Percentiles rank a stretch among this genome's conserved stretches.
These are phyloP conservation scores for Schizophyllum commune DNA, from an alignment of 1,284 basidiomycete species.

Conservation along the genomic window DNA sequence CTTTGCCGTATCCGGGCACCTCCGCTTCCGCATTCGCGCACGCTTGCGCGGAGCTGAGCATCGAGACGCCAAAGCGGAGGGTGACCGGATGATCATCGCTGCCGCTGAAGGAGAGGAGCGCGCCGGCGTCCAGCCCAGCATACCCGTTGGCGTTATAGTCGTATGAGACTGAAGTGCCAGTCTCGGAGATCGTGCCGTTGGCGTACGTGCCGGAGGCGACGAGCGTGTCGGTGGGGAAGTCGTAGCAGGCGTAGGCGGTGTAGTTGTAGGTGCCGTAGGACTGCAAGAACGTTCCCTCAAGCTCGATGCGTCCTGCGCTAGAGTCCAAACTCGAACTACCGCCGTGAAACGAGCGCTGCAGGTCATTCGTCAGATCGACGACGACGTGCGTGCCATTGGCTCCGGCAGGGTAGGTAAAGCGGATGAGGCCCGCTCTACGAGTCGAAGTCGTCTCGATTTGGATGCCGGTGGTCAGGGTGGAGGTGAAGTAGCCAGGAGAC, in stretches of 20 bases:
- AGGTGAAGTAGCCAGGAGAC: conserved; percentile 39
- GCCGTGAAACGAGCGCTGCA: conserved; percentile 40
- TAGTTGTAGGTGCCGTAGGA: conserved; percentile 43
- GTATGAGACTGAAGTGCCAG: conserved; percentile 21
- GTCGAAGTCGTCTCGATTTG: conserved; percentile 40
- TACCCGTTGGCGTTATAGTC: conserved; percentile 26
- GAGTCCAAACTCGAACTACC: conserved; percentile 27
- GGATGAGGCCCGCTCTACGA: conserved; percentile 34
- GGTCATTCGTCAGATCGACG: conserved; percentile 40
- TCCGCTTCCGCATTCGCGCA: conserved; percentile 41
- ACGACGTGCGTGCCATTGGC: conserved; percentile 23
- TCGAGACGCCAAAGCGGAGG: conserved; percentile 39
- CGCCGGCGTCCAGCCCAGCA: conserved; percentile 33
- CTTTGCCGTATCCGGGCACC: conserved; percentile 36
- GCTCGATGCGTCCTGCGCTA: conserved; percentile 25
- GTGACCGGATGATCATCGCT: conserved; percentile 22
- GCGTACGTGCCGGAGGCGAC: conserved; percentile 31
- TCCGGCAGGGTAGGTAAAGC: conserved; percentile 31
- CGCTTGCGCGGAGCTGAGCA: conserved; percentile 33
- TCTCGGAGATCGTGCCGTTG: conserved; percentile 23
- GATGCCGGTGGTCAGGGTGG: conserved; percentile 37
- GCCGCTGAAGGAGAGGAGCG: conserved; percentile 27
- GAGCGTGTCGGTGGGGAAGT: conserved; percentile 24
- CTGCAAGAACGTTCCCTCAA: conserved; percentile 38
- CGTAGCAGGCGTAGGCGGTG: conserved; percentile 40